Conservation (phyloP, 2,329 filamentous ascomycete species). For the Thielaviopsis ethacetica region DNA sequence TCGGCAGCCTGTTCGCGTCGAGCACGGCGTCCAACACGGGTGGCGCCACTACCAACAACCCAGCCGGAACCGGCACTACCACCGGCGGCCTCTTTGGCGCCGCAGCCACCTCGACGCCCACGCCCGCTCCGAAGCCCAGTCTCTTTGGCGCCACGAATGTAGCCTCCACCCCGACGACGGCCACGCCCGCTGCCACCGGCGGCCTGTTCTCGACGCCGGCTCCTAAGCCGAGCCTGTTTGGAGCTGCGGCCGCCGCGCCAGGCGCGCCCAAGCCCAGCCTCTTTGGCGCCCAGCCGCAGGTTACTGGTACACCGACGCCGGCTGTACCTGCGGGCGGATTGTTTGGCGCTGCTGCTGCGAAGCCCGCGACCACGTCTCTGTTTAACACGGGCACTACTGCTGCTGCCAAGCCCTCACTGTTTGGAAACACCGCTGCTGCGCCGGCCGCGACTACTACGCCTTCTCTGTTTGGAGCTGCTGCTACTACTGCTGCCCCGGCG, state of each 20-base stretch:
- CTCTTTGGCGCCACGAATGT: constrained; percentile 19
- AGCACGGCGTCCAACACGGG: constrained; percentile 10
- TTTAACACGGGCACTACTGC: constrained; percentile 6
- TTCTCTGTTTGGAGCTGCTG: constrained; percentile 17
- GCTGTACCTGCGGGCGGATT: constrained; percentile 12
- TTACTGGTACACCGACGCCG: constrained; percentile 11
- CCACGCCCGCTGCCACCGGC: constrained; percentile 12
- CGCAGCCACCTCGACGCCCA: constrained; percentile 2
- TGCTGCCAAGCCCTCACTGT: constrained; percentile 15
- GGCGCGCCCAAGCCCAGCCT: constrained; percentile 16
- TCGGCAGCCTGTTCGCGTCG: constrained; percentile 8
- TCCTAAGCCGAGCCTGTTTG: constrained; percentile 23
- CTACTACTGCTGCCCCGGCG: constrained; percentile 17
- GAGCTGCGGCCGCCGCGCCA: constrained; percentile 17
- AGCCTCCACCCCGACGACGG: constrained; percentile 8
- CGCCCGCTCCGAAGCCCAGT: constrained; percentile 18
- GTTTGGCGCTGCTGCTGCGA: constrained; percentile 14
- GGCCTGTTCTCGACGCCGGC: constrained; percentile 15
- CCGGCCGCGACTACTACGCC: constrained; percentile 11
- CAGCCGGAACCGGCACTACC: neutral
- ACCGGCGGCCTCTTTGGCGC: constrained; percentile 17
- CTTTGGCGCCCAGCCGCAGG: neutral
- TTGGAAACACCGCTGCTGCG: constrained; percentile 12
- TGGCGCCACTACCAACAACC: constrained; percentile 6
- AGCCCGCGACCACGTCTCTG: constrained; percentile 3